These are phyloP conservation scores for Seiridium unicorne DNA, from an alignment of 2,329 filamentous ascomycete genomes.

Conservation along the genomic window DNA sequence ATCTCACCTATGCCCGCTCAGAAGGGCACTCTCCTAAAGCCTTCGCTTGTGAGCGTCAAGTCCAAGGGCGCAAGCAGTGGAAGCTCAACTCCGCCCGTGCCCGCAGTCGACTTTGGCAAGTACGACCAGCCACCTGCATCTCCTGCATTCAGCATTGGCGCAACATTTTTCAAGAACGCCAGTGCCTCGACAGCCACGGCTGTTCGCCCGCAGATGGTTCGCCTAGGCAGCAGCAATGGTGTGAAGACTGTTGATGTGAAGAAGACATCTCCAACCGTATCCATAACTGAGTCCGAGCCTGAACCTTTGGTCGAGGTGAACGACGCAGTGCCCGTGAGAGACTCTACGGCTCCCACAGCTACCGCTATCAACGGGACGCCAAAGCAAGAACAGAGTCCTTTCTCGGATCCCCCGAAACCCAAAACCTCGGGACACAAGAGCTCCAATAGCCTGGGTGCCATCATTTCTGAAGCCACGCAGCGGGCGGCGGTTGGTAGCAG, in stretches of 20 bases:
- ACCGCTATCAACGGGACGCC: constrained; percentile 52
- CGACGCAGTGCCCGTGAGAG: constrained; percentile 19
- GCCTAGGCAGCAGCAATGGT: constrained; percentile 45
- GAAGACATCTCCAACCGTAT: constrained; percentile 18
- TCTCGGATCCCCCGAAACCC: constrained; percentile 50
- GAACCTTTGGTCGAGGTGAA: constrained; percentile 15
- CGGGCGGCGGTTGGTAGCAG: constrained; percentile 35
- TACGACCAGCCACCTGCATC: constrained; percentile 44
- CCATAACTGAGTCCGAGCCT: constrained; percentile 17
- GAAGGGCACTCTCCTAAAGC: constrained; percentile 83
- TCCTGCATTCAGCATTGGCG: constrained; percentile 64
- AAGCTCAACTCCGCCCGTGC: constrained; percentile 66
- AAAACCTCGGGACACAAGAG: constrained; percentile 30
- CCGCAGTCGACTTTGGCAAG: constrained; percentile 65
- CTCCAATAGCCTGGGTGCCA: constrained; percentile 49
- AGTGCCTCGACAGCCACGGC: constrained; percentile 56
- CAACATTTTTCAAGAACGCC: constrained; percentile 66
- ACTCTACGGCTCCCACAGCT: constrained; percentile 34
- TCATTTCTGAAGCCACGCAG: constrained; percentile 52
- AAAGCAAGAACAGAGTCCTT: constrained; percentile 53
- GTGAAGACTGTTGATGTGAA: constrained; percentile 35
- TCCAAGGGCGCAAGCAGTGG: constrained; percentile 57
- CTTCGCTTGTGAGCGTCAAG: constrained; percentile 91
- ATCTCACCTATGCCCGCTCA: constrained; percentile 75
- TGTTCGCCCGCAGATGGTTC: constrained; percentile 58